A percentile compares a stretch with the other conserved stretches of the same genome.
These are phyloP conservation scores for Apophysomyces elegans DNA, from an alignment of 371 early-diverging fungal species.

Conservation along the genomic window DNA sequence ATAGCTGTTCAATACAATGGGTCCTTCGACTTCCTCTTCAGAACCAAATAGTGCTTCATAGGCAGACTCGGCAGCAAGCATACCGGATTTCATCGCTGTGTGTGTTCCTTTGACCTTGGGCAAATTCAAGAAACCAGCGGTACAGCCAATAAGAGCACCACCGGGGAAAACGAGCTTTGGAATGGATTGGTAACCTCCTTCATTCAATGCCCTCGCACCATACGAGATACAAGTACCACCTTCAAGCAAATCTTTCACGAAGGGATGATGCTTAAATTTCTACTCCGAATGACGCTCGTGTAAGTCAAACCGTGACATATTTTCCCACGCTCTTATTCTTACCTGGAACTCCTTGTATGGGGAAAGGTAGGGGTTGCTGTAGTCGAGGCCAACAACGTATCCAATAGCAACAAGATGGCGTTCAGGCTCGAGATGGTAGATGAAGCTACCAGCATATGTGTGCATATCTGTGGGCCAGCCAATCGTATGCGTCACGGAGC, in stretches of 20 bases:
- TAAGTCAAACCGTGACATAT: slow-evolving; percentile 9
- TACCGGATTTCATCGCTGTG: slow-evolving; percentile 97
- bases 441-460: slow-evolving; percentile 95
- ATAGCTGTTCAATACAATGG: slow-evolving; percentile 69
- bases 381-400: slow-evolving; percentile 92
- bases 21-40: slow-evolving; percentile 40
- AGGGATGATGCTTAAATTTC: slow-evolving; percentile 94
- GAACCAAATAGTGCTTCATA: slow-evolving; percentile 65
- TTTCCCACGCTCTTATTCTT: slow-evolving; percentile 25
- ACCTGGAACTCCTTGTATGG: slow-evolving; percentile 97
- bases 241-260: slow-evolving; percentile 78
- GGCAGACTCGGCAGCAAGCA: slow-evolving; percentile 87
- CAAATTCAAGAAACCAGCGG: slow-evolving; percentile 97
- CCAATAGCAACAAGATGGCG: slow-evolving; percentile 89
- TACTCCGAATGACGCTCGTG: slow-evolving; percentile 27
- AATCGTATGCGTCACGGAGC: slow-evolving; percentile 86
- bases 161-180: slow-evolving; percentile 96
- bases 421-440: slow-evolving; percentile 89
- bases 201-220: slow-evolving; percentile 96
- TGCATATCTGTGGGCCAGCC: slow-evolving; percentile 92
- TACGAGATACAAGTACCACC: slow-evolving; percentile 94
- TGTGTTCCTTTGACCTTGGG: slow-evolving; percentile 99
- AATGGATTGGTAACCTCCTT: slow-evolving; percentile 94
- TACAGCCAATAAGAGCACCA: slow-evolving; percentile 93
- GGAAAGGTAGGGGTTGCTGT: slow-evolving; percentile 90